A percentile compares a stretch with the other conserved stretches of the same genome.
phyloP scores from a whole-genome alignment of 1,139 yeast genomes.

The Trichomonascaceae sp. region DNA sequence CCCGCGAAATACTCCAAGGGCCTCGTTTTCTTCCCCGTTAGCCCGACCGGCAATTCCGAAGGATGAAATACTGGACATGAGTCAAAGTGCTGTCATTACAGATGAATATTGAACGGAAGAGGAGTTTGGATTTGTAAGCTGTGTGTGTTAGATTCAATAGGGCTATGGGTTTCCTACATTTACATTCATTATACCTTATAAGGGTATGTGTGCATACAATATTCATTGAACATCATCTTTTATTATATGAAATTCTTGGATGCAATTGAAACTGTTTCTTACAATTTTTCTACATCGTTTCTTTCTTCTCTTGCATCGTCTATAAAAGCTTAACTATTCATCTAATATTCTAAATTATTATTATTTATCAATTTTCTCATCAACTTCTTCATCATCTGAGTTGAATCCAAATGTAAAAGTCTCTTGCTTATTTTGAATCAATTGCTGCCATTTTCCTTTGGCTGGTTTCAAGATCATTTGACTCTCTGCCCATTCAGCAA shows the following conservation, averaged over 20 bases:
- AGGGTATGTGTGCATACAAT: neutral
- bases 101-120: neutral
- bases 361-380: neutral
- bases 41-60: neutral
- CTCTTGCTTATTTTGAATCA: conserved; percentile 19
- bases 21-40: neutral
- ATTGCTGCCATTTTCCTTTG: conserved; percentile 20
- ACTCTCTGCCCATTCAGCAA: conserved; percentile 12
- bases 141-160: neutral
- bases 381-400: conserved; percentile 12
- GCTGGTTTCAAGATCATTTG: conserved; percentile 11
- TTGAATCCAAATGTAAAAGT: conserved; percentile 29
- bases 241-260: neutral
- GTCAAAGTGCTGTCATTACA: neutral
- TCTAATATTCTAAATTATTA: neutral
- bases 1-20: neutral
- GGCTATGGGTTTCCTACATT: neutral
- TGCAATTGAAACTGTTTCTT: neutral
- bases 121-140: neutral
- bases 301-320: neutral
- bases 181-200: neutral
- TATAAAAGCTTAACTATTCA: neutral
- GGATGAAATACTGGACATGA: conserved; percentile 6
- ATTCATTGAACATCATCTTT: neutral
- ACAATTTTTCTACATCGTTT: neutral